Evolutionary conservation across 2,329 filamentous ascomycete genomes (phyloP).

Genomic region (Beauveria asiatica): DNA sequence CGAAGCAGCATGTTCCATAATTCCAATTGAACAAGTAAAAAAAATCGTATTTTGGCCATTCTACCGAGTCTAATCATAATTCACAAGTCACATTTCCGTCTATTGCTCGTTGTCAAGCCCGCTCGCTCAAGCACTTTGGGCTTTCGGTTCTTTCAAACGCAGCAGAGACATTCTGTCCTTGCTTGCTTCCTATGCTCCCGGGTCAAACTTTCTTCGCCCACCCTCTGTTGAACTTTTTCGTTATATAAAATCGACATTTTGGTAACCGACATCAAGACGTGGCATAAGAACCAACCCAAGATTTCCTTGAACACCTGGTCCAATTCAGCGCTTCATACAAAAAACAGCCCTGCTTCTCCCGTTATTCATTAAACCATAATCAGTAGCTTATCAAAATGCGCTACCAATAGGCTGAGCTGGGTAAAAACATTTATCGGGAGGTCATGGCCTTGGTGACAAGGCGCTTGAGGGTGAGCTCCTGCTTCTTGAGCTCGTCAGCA

Average conservation of each 20-base stretch:
- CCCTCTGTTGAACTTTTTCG: conserved; percentile 9
- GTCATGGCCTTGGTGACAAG: conserved; percentile 98
- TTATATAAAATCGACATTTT: conserved; percentile 12
- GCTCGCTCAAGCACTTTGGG: conserved; percentile 17
- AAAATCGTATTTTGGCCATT: conserved; percentile 25
- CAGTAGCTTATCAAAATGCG: background rate
- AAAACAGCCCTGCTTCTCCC: conserved; percentile 6
- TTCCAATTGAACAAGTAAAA: conserved; percentile 13
- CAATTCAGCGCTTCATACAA: conserved; percentile 12
- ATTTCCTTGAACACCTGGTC: conserved; percentile 12
- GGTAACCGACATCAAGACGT: conserved; percentile 7
- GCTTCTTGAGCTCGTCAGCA: conserved; percentile 98
- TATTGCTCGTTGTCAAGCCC: conserved; percentile 14
- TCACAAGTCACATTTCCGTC: conserved; percentile 19
- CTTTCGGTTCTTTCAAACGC: conserved; percentile 17
- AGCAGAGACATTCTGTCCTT: conserved; percentile 21
- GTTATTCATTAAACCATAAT: conserved; percentile 5
- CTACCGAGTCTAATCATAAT: conserved; percentile 30
- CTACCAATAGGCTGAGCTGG: background rate
- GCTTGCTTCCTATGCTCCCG: conserved; percentile 15
- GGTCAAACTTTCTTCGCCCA: background rate
- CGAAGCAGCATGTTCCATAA: background rate
- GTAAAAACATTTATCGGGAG: conserved; percentile 57
- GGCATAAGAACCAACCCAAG: conserved; percentile 5
- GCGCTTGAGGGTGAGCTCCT: conserved; percentile 96